Percentiles rank a stretch among this genome's conserved stretches.
These are phyloP conservation scores for Populus deltoides DNA, from an alignment of 345 rosid genomes.

Conservation along the genomic window DNA sequence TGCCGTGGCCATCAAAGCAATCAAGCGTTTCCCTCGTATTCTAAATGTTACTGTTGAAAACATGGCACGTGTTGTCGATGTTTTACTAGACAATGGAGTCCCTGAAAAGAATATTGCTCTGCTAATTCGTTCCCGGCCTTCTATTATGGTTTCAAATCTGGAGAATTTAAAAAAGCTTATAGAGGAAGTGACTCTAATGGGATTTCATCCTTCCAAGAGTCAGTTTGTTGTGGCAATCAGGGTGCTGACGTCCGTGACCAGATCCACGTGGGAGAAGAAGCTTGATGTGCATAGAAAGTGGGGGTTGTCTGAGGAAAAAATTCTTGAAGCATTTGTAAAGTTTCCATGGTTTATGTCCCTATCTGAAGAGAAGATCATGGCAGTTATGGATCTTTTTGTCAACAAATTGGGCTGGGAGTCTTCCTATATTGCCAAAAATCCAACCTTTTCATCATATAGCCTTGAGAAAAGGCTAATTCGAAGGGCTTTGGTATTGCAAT, in stretches of 20 bases:
- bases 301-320: constrained; percentile 32
- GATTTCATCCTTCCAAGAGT: constrained; percentile 40
- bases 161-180: constrained; percentile 4
- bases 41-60: neutral
- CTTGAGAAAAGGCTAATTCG: constrained; percentile 37
- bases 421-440: constrained; percentile 3
- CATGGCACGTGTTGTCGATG: neutral
- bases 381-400: constrained; percentile 23
- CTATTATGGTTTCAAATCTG: neutral
- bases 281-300: too few relatives aligned
- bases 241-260: constrained; percentile 1
- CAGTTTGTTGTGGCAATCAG: constrained; percentile 42
- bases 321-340: constrained; percentile 19
- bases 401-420: constrained; percentile 25
- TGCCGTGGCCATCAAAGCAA: neutral
- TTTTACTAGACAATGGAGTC: constrained; percentile 16
- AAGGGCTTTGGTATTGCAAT: constrained; percentile 21
- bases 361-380: constrained; percentile 27
- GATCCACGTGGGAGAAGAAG: constrained; percentile 21
- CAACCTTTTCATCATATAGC: constrained; percentile 11
- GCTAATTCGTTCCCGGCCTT: neutral
- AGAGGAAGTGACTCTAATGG: constrained; percentile 39
- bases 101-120: neutral
- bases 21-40: neutral
- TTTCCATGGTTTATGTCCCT: constrained; percentile 14